Evolutionary conservation across 345 rosid species (phyloP), one percentile per base, ranked within the genome.

Genomic region (Aethionema arabicum): DNA sequence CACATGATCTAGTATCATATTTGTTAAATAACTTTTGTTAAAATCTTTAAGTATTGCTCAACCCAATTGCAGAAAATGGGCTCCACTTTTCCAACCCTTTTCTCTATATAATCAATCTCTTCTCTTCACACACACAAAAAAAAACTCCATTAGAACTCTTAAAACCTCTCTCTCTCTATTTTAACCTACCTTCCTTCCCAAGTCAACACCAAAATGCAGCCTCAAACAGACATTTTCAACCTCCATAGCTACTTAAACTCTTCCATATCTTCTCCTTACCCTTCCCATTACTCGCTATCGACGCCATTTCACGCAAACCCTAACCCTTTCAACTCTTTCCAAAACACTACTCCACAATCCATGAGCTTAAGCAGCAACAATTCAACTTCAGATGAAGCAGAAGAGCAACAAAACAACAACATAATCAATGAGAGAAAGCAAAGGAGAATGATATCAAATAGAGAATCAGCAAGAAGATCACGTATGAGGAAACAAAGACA

Each of bases 401-500:
- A 85, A 3, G 90, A 82, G 63, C 83, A 80, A 33, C 88, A 85
- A 8, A 67, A 35, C 38, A 35, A 35, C 42, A 65, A 66, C 21
- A 67, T 85, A 44, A 80, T 90, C 73, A 82, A 81, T 0, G 97
- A 87, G 68, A 69, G 91, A 59, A 90, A 85, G 56, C 88, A 83
- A 59, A 79, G 87, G 59, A 83, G 88, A 82, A 87, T 80, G 86
- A 67, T 90, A 70, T 90, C 97, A 0, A 90, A 90, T 49, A 66
- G 97, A 67, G 97, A 87, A 67, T 85, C 95, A 0, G 97, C 95
- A 0, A 83, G 95, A 9, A 50, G 97, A 32, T 90, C 97, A 3
- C 95, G 97, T 16, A 80, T 87, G 91, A 85, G 93, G 55, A 90
- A 87, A 83, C 95, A 85, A 72, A 80, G 82, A 65, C 97, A 90